These are phyloP conservation scores for Vicia sativa DNA, from an alignment of 306 rosid species.

Conservation along the genomic window DNA sequence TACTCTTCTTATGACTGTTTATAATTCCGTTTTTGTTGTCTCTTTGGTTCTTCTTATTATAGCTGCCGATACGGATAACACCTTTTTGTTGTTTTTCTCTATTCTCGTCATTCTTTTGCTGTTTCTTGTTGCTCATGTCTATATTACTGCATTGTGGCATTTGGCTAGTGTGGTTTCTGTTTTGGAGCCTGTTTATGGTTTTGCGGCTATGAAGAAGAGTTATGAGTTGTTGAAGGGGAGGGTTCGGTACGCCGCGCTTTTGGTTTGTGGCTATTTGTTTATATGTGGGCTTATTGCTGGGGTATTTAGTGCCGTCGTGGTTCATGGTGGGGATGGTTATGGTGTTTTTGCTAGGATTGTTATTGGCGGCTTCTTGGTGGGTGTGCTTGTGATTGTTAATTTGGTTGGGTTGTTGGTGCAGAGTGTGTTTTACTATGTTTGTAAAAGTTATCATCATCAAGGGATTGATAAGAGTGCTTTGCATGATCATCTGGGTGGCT, in stretches of 20 bases:
- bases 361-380: conserved; percentile 84
- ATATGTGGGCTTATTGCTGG: conserved; percentile 56
- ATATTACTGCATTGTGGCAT: conserved; percentile 90
- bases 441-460: conserved; percentile 90
- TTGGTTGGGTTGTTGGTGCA: conserved; percentile 83
- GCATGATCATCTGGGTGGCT: conserved; percentile 93
- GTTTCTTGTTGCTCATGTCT: conserved; percentile 72
- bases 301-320: conserved; percentile 70
- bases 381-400: conserved; percentile 83
- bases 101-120: conserved; percentile 42
- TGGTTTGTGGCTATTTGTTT: conserved; percentile 61
- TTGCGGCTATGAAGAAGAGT: conserved; percentile 85
- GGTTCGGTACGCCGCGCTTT: conserved; percentile 51
- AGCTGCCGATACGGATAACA: conserved; percentile 58
- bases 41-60: conserved; percentile 52
- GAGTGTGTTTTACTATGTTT: conserved; percentile 93
- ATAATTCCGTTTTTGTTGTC: conserved; percentile 57
- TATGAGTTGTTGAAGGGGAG: conserved; percentile 77
- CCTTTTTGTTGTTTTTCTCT: conserved; percentile 43
- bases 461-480: conserved; percentile 88
- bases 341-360: conserved; percentile 69
- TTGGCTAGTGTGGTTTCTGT: conserved; percentile 92
- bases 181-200: conserved; percentile 75
- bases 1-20: conserved; percentile 66
- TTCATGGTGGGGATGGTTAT: conserved; percentile 63